phyloP scores from a whole-genome alignment of 2,329 filamentous ascomycete species.

The Gliomastix tumulicola region DNA sequence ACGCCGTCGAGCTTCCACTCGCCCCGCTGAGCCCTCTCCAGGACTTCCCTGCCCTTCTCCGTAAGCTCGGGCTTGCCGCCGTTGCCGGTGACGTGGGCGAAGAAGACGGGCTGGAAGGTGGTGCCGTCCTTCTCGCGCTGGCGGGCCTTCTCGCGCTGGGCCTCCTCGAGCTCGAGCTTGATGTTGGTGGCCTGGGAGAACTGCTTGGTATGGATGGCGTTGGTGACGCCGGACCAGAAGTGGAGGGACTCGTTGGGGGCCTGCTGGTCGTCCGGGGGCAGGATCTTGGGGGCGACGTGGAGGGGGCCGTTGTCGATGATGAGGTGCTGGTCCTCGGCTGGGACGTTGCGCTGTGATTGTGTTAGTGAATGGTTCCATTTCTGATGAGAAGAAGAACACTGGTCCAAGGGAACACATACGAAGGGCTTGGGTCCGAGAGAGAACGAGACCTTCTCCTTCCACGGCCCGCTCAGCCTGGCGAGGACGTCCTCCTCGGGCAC shows the following conservation, averaged over 20 bases:
- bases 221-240: slow-evolving; percentile 83
- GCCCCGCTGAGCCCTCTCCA: slow-evolving; percentile 44
- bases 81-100: slow-evolving; percentile 54
- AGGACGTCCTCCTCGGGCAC: slow-evolving; percentile 81
- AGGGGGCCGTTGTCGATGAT: slow-evolving; percentile 88
- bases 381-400: too few species aligned
- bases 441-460: slow-evolving; percentile 67
- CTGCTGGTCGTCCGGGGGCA: slow-evolving; percentile 73
- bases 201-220: slow-evolving; percentile 77
- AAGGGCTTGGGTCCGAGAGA: slow-evolving; percentile 52
- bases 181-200: slow-evolving; percentile 76
- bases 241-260: slow-evolving; percentile 83
- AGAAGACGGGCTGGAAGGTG: slow-evolving; percentile 84
- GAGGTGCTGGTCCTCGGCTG: slow-evolving; percentile 56
- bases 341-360: slow-evolving; percentile 28
- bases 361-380: too few species aligned
- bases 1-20: slow-evolving; percentile 44
- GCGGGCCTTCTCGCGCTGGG: slow-evolving; percentile 76
- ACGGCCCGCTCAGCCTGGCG: slow-evolving; percentile 74
- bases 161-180: slow-evolving; percentile 89
- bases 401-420: slow-evolving; percentile 39
- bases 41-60: slow-evolving; percentile 42
- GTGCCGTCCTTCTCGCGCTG: slow-evolving; percentile 64
- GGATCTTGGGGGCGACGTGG: slow-evolving; percentile 66
- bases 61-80: slow-evolving; percentile 49